Evolutionary conservation across 495 filamentous ascomycete species (phyloP), one percentile per base, ranked within the genome.

Genomic region (Daldinia concentrica): DNA sequence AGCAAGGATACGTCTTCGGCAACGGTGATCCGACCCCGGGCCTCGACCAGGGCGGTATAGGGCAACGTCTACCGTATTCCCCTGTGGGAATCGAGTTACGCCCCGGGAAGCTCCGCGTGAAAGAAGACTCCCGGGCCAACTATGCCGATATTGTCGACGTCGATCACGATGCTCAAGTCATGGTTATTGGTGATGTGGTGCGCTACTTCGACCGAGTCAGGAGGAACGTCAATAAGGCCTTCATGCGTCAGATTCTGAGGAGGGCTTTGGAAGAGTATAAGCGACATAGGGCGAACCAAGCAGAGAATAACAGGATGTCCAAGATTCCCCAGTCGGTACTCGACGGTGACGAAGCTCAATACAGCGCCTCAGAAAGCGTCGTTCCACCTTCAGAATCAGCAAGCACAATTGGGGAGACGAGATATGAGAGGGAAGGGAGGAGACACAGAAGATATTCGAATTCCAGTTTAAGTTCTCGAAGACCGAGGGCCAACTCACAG

Each of bases 201-300:
- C 72, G 72, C 45, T 78, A 78, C 66, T 78, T 78, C 64, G 76
- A 78, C 69, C 62, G 76, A 19, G 76, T 78, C 27, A 71, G 76
- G 29, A 62, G 76, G 34, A 78, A 78, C 24, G 76, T 78, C 68
- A 78, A 78, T 69, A 78, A 78, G 71, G 76, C 76, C 7, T 78
- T 70, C 55, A 78, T 78, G 76, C 76, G 76, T 30, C 76, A 78
- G 50, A 78, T 76, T 39, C 60, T 78, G 29, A 67, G 76, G 41
- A 74, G 68, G 22, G 76, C 76, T 8, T 30, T 78, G 51, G 76
- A 78, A 59, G 72, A 76, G 45, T 78, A 78, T 58, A 75, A 78
- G 51, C 65, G 68, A 6, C 41, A 58, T 4, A 74, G 65, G 34
- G 68, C 62, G 12, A 62, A n/a, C 2, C 45, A 58, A 27, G 60